Evolutionary conservation across 192 early-diverging fungal genomes (phyloP).

Genomic region (Backusella westeae): DNA sequence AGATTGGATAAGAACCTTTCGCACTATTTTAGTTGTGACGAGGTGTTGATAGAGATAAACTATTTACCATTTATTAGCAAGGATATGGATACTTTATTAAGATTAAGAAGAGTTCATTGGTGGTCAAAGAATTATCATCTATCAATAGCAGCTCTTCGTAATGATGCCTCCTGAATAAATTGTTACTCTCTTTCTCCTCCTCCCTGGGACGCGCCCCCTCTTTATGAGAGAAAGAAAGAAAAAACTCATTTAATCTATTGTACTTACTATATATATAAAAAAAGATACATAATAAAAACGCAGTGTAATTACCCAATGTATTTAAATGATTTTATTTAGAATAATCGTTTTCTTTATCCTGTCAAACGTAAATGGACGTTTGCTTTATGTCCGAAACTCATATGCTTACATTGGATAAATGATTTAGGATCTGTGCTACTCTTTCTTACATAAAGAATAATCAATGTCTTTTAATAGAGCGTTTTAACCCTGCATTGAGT

Average conservation of each 20-base stretch:
- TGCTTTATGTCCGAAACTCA: no score
- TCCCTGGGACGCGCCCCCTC: background rate
- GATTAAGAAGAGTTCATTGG: slow-evolving; percentile 10
- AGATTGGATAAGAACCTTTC: background rate
- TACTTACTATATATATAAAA: background rate
- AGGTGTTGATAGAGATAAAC: background rate
- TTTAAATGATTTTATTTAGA: background rate
- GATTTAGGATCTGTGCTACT: no score
- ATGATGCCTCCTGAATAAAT: background rate
- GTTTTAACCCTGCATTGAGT: no score
- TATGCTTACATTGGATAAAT: no score
- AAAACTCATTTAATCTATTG: background rate
- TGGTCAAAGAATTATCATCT: slow-evolving; percentile 4
- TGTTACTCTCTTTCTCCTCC: background rate
- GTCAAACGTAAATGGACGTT: background rate
- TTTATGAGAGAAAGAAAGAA: background rate
- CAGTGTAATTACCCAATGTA: background rate
- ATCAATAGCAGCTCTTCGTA: background rate
- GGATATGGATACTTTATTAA: background rate
- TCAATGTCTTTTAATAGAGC: no score
- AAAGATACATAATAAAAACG: background rate
- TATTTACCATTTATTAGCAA: background rate
- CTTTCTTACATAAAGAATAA: no score
- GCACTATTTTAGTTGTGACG: background rate
- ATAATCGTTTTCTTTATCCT: background rate